Conservation (phyloP, 768 basidiomycete species). For the Sutorius australiensis region DNA sequence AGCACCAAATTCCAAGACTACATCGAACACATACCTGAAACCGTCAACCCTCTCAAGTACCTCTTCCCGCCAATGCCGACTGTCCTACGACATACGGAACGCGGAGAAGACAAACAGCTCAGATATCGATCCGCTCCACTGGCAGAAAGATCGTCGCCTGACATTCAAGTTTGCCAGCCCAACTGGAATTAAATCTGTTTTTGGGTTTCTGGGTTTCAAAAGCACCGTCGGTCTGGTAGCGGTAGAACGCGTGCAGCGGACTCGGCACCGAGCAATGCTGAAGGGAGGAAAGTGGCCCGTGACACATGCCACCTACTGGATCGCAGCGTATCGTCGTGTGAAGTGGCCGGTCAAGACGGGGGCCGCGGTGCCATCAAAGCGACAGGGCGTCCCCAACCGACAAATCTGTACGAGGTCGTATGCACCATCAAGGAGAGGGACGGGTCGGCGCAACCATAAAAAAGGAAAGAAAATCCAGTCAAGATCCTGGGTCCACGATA, state of each 20-base stretch:
- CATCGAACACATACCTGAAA: background rate
- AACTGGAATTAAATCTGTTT: conserved; percentile 1
- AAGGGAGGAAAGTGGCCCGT: background rate
- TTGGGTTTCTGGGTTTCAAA: conserved; percentile 8
- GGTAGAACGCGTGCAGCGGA: background rate
- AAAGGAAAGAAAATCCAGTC: background rate
- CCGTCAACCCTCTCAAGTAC: background rate
- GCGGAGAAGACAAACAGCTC: background rate
- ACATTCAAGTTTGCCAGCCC: background rate
- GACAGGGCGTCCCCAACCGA: background rate
- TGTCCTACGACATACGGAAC: background rate
- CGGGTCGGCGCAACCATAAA: background rate
- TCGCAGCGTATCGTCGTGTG: background rate
- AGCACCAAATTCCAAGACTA: background rate
- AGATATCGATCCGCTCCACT: conserved; percentile 15
- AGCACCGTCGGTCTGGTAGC: background rate
- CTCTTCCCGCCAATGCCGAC: background rate
- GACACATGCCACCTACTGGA: background rate
- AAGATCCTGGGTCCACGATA: background rate
- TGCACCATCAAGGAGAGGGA: background rate
- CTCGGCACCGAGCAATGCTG: conserved; percentile 7
- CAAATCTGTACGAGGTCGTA: background rate
- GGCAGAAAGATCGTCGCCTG: conserved; percentile 1
- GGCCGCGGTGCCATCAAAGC: background rate
- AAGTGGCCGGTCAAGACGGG: background rate